phyloP scores from a whole-genome alignment of 352 stramenopile genomes.

The Pythium brassicae region DNA sequence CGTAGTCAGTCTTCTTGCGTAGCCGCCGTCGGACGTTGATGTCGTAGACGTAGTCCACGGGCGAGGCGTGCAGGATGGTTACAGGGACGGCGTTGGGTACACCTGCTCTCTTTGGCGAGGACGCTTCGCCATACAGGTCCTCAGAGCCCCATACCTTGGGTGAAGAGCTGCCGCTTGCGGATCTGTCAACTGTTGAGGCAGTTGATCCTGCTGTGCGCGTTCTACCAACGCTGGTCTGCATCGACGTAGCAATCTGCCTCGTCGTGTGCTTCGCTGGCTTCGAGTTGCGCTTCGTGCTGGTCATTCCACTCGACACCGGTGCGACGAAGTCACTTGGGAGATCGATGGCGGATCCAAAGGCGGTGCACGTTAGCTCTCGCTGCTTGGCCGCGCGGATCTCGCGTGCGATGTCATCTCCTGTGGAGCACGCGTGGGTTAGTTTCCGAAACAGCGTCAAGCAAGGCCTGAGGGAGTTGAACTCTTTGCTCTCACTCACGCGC shows the following conservation, averaged over 20 bases:
- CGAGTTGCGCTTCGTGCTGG: not conserved
- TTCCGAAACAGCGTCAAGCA: not conserved
- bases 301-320: conserved; percentile 10
- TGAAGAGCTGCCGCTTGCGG: not conserved
- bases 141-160: not conserved
- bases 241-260: conserved; percentile 9
- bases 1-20: conserved; percentile 50
- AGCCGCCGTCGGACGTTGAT: conserved; percentile 42
- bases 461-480: not conserved
- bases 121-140: not conserved
- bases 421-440: not conserved
- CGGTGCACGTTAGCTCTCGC: conserved; percentile 26
- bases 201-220: conserved; percentile 22
- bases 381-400: conserved; percentile 10
- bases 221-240: conserved; percentile 22
- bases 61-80: conserved; percentile 6
- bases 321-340: conserved; percentile 46
- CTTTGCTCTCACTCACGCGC: not conserved
- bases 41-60: conserved; percentile 76
- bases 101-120: not conserved
- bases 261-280: conserved; percentile 13
- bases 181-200: conserved; percentile 9
- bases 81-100: not conserved
- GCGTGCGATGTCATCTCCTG: conserved; percentile 12
- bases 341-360: conserved; percentile 25